Conservation (phyloP, 1,284 basidiomycete species). For the Pterulicium gracile region DNA sequence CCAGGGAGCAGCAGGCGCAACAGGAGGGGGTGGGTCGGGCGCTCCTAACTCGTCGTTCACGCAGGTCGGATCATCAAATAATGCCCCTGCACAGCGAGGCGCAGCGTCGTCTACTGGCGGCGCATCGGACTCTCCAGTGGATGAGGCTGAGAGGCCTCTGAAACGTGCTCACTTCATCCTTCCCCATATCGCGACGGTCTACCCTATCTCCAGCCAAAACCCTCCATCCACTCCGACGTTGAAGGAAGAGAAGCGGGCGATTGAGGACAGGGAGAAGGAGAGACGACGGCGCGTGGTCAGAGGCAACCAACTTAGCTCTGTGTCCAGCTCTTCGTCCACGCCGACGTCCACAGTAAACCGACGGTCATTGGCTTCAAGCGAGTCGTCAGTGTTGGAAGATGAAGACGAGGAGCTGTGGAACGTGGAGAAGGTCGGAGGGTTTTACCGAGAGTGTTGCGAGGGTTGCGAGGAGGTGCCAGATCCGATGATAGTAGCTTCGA, state of each 20-base stretch:
- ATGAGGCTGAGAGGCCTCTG: slow-evolving; percentile 37
- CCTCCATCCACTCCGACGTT: slow-evolving; percentile 69
- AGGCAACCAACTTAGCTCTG: slow-evolving; percentile 32
- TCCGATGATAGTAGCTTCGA: slow-evolving; percentile 52
- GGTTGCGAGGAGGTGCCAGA: slow-evolving; percentile 67
- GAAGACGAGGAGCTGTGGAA: slow-evolving; percentile 62
- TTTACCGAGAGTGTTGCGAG: slow-evolving; percentile 73
- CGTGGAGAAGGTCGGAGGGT: slow-evolving; percentile 69
- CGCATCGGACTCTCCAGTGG: slow-evolving; percentile 11
- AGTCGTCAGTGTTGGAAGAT: slow-evolving; percentile 7
- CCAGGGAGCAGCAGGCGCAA: slow-evolving; percentile 17
- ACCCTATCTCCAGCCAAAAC: slow-evolving; percentile 73
- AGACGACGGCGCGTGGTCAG: slow-evolving; percentile 49
- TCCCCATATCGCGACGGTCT: slow-evolving; percentile 72
- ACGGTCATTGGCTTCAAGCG: slow-evolving; percentile 10
- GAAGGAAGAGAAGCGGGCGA: slow-evolving; percentile 62
- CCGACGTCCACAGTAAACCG: slow-evolving; percentile 13
- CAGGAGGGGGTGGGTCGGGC: slow-evolving; percentile 2
- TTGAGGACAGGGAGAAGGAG: slow-evolving; percentile 58
- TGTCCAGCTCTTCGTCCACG: slow-evolving; percentile 8
- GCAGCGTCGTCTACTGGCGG: slow-evolving; percentile 7
- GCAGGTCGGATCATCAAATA: too few species aligned
- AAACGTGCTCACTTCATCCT: slow-evolving; percentile 82
- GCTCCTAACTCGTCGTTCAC: too few species aligned
- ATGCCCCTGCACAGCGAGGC: neutral